Evolutionary conservation across 148 eudicot genomes (phyloP).

Genomic region (Agrostemma githago): DNA sequence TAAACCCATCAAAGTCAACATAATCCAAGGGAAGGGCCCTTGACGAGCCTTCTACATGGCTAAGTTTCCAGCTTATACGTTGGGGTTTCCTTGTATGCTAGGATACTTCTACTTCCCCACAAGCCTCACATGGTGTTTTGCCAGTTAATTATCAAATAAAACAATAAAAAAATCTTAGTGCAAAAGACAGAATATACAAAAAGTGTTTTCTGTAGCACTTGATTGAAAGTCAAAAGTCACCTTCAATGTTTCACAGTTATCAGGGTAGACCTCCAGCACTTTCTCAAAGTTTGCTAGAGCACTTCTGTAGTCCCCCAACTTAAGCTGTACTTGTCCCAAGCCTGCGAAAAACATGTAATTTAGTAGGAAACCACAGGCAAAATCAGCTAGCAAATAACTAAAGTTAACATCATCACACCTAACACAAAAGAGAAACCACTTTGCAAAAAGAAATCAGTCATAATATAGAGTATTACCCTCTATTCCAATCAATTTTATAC

Average conservation of each 20-base stretch:
- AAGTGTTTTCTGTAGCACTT: background rate
- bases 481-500: too few relatives aligned
- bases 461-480: background rate
- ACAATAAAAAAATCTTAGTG: background rate
- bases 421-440: background rate
- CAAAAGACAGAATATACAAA: background rate
- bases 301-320: constrained; percentile 80
- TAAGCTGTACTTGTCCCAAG: constrained; percentile 86
- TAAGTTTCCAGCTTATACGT: constrained; percentile 1
- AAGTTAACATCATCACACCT: background rate
- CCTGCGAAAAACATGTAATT: constrained; percentile 39
- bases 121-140: background rate
- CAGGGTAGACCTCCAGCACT: constrained; percentile 94
- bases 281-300: constrained; percentile 88
- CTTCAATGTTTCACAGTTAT: constrained; percentile 84
- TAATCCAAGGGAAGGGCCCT: background rate
- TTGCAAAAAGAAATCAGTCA: background rate
- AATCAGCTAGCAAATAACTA: constrained; percentile 2
- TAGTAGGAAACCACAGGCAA: background rate
- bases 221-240: constrained; percentile 36
- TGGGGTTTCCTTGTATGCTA: background rate
- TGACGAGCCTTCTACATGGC: background rate
- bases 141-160: background rate
- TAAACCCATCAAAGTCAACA: background rate
- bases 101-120: background rate